Evolutionary conservation across 1,284 basidiomycete species (phyloP), one percentile per base, ranked within the genome.

Genomic region (Xanthoconium separans): DNA sequence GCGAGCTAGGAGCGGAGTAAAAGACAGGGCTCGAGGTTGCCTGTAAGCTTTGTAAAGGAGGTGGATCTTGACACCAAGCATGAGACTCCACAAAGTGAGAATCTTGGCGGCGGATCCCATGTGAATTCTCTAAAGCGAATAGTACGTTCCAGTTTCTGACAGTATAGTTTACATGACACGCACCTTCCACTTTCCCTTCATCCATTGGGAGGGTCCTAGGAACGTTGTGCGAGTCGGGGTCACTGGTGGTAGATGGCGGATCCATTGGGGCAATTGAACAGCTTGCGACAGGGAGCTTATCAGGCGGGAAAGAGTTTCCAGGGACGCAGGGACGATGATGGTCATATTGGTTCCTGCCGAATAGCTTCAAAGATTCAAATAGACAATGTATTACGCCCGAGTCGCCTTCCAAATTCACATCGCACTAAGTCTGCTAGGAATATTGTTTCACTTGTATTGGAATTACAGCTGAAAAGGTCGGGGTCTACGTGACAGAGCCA

Each of bases 161-260:
- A 0, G 29, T 24, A 31, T 20, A 16, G 10, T 33, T 8, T 9
- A 10, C 6, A 42, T 6, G 2, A 48, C 9, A 41, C 50, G n/a
- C 15, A 57, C 66, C 65, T 27, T 60, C 40, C 0, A 58, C 65
- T 36, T 53, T 65, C 53, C 18, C 44, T 37, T 66, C 69, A 3
- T 58, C 65, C 42, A 66, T 66, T 34, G 63, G 62, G 10, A 56
- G 4, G 13, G 31, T 53, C 1, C 24, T 52, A 16, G 58, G 30
- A 47, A 37, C 9, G 29, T 59, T 16, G 20, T 11, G 2, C 11
- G 9, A 40, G 16, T 57, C 27, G 10, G 13, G 27, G 30, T 42
- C 15, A 9, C 50, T 15, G 4, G 59, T 43, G 30, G 63, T 63
- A 29, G 61, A 31, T 15, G 44, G 4, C 42, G 20, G 33, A 13